Conservation (phyloP, 2,329 filamentous ascomycete species). For the Trichoderma lentiforme region DNA sequence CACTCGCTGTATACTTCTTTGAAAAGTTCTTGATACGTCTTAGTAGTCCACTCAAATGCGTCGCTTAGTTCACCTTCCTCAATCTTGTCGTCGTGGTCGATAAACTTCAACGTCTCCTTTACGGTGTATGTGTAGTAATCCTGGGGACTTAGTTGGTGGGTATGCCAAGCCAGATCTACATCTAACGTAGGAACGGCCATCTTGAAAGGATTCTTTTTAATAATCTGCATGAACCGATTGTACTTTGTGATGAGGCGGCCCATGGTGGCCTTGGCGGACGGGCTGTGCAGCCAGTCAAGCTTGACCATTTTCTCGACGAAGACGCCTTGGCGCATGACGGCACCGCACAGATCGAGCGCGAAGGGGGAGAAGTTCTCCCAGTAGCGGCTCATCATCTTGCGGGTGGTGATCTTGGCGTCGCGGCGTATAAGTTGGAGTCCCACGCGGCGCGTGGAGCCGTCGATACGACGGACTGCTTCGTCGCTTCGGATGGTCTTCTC, state of each 20-base stretch:
- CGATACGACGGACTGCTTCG: slow-evolving; percentile 39
- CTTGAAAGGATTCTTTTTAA: slow-evolving; percentile 43
- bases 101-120: slow-evolving; percentile 50
- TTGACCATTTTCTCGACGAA: slow-evolving; percentile 72
- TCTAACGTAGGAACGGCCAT: slow-evolving; percentile 70
- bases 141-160: slow-evolving; percentile 66
- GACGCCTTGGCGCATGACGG: slow-evolving; percentile 62
- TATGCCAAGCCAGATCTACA: slow-evolving; percentile 76
- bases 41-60: slow-evolving; percentile 70
- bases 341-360: slow-evolving; percentile 61
- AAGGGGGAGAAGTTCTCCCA: slow-evolving; percentile 65
- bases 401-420: slow-evolving; percentile 44
- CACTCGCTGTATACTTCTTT: slow-evolving; percentile 72
- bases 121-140: slow-evolving; percentile 60
- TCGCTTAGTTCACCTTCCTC: slow-evolving; percentile 61
- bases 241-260: slow-evolving; percentile 63
- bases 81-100: slow-evolving; percentile 84
- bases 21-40: slow-evolving; percentile 63
- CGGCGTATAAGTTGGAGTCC: slow-evolving; percentile 23
- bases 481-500: slow-evolving; percentile 42
- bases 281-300: slow-evolving; percentile 76
- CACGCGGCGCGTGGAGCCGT: slow-evolving; percentile 26
- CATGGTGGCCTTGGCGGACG: slow-evolving; percentile 62
- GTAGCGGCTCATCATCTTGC: slow-evolving; percentile 68
- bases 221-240: slow-evolving; percentile 59